Conservation (phyloP, 768 basidiomycete species). For the Termitomyces sp. region DNA sequence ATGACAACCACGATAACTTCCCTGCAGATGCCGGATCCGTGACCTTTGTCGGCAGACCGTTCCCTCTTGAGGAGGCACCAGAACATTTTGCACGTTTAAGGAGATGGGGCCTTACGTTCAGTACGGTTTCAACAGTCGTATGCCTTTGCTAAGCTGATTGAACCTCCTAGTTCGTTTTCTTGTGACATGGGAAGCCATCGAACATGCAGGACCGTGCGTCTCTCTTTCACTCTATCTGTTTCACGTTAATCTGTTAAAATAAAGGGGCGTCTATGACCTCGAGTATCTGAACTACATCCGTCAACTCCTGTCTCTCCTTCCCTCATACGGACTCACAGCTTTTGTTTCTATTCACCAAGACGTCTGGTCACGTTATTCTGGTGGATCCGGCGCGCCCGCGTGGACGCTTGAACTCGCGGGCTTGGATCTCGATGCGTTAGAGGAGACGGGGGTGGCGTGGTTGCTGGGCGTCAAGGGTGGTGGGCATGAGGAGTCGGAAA, state of each 20-base stretch:
- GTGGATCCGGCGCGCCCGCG: constrained; percentile 93
- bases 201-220: constrained; percentile 88
- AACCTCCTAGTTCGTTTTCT: constrained; percentile 70
- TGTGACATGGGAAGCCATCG: constrained; percentile 96
- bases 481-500: constrained; percentile 69
- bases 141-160: not conserved
- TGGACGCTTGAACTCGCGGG: constrained; percentile 90
- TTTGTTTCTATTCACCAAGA: constrained; percentile 89
- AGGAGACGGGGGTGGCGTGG: constrained; percentile 86
- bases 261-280: constrained; percentile 77
- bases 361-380: constrained; percentile 92
- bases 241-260: not conserved
- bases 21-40: constrained; percentile 59
- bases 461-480: constrained; percentile 72
- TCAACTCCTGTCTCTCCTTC: constrained; percentile 58
- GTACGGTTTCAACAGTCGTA: constrained; percentile 37
- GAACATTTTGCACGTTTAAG: constrained; percentile 76
- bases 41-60: constrained; percentile 88
- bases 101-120: constrained; percentile 84
- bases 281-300: constrained; percentile 81
- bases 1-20: constrained; percentile 64
- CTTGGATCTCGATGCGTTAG: constrained; percentile 75
- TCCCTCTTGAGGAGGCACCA: constrained; percentile 83
- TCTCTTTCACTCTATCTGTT: not conserved
- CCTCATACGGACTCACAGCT: constrained; percentile 65